Evolutionary conservation across 345 rosid species (phyloP).

Genomic region (Carallia brachiata): DNA sequence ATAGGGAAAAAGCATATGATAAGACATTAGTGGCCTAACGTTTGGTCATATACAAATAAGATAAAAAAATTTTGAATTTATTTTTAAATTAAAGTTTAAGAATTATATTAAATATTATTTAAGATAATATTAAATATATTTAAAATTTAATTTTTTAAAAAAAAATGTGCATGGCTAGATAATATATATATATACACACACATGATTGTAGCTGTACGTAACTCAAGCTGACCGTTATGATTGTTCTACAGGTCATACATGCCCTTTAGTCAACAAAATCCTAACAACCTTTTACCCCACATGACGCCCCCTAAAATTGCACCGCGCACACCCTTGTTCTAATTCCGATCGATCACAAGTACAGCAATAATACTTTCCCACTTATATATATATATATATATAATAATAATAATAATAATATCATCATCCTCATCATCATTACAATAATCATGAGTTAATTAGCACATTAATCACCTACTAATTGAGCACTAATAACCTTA

Average conservation of each 20-base stretch:
- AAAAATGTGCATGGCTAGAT: too few species aligned
- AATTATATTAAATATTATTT: too few species aligned
- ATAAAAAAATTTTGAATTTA: too few species aligned
- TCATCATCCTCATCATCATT: not conserved
- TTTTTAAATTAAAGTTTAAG: too few species aligned
- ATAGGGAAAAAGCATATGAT: too few species aligned
- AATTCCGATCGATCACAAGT: too few species aligned
- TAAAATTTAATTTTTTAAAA: too few species aligned
- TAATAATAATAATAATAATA: too few species aligned
- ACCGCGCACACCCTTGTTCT: not conserved
- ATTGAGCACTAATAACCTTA: not conserved
- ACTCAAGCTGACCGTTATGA: slow-evolving; percentile 69
- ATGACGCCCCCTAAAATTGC: not conserved
- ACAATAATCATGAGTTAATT: not conserved
- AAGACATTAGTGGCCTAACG: too few species aligned
- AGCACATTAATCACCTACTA: not conserved
- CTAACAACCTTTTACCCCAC: slow-evolving; percentile 46
- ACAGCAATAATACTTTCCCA: not conserved
- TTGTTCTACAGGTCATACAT: slow-evolving; percentile 43
- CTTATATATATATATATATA: too few species aligned
- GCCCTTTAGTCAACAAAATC: slow-evolving; percentile 66
- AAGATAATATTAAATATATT: too few species aligned
- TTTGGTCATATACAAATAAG: too few species aligned
- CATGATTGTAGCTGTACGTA: slow-evolving; percentile 38
- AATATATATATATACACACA: slow-evolving; percentile 31